Evolutionary conservation across 2,329 filamentous ascomycete genomes (phyloP).

Genomic region (Colletotrichum filicis): DNA sequence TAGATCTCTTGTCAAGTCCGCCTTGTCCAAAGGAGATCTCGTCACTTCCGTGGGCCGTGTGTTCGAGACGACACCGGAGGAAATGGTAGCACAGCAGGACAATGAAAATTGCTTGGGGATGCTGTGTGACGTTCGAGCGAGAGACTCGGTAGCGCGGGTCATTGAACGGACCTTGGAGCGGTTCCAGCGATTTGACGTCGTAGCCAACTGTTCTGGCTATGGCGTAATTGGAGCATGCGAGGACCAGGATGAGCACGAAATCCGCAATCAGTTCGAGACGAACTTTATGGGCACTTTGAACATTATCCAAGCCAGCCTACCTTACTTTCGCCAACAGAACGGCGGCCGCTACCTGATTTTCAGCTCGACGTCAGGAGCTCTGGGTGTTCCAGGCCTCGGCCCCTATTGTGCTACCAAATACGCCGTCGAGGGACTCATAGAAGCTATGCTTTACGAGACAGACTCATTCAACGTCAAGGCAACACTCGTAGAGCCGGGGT

Average conservation of each 20-base stretch:
- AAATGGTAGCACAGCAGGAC: constrained; percentile 71
- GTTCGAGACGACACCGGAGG: constrained; percentile 77
- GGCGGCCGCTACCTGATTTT: constrained; percentile 92
- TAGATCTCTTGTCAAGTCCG: constrained; percentile 85
- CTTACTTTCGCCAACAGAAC: constrained; percentile 83
- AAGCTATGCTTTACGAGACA: constrained; percentile 96
- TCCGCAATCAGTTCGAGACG: constrained; percentile 96
- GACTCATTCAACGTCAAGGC: constrained; percentile 93
- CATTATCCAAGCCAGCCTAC: constrained; percentile 89
- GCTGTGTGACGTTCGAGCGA: constrained; percentile 90
- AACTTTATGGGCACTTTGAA: constrained; percentile 97
- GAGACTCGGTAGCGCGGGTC: constrained; percentile 79
- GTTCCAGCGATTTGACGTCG: constrained; percentile 87
- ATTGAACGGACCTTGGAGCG: constrained; percentile 76
- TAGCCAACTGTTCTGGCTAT: constrained; percentile 95
- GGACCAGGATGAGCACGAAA: constrained; percentile 94
- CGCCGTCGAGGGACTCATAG: constrained; percentile 93
- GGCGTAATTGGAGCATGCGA: constrained; percentile 96
- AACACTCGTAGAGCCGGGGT: constrained; percentile 90
- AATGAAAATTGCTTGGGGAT: constrained; percentile 80
- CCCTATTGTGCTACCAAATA: constrained; percentile 98
- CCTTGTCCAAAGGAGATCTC: constrained; percentile 82
- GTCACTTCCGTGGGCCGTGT: constrained; percentile 89
- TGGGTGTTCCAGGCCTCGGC: constrained; percentile 93
- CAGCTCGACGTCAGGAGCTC: constrained; percentile 88